These are phyloP conservation scores for Aspergillus ochraceus DNA, from an alignment of 2,329 filamentous ascomycete species.

Conservation along the genomic window DNA sequence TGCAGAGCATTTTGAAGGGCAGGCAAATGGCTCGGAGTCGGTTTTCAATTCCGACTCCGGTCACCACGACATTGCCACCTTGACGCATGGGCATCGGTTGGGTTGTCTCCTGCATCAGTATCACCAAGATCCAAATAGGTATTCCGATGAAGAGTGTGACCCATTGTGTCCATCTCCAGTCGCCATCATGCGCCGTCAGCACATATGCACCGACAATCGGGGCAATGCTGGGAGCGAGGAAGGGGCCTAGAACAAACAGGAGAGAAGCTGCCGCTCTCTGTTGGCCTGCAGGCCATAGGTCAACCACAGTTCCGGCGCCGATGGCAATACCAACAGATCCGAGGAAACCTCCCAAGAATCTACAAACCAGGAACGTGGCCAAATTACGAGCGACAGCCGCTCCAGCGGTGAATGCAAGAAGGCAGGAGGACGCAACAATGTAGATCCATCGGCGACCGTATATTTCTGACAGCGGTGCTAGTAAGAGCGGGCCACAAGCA, in stretches of 20 bases:
- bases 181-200: constrained; percentile 2
- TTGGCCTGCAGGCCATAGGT: constrained; percentile 61
- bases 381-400: constrained; percentile 58
- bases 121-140: background rate
- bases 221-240: constrained; percentile 57
- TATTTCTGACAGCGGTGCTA: constrained; percentile 38
- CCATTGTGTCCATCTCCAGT: constrained; percentile 6
- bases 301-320: constrained; percentile 69
- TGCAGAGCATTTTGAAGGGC: constrained; percentile 7
- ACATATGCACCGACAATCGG: constrained; percentile 16
- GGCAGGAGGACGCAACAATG: constrained; percentile 34
- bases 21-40: background rate
- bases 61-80: background rate
- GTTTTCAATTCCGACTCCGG: background rate
- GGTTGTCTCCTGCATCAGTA: constrained; percentile 3
- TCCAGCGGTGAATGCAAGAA: constrained; percentile 39
- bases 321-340: constrained; percentile 65
- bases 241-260: constrained; percentile 61
- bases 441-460: constrained; percentile 37
- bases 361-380: constrained; percentile 67
- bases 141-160: background rate
- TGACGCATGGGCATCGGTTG: background rate
- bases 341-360: constrained; percentile 75
- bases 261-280: constrained; percentile 5
- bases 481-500: constrained; percentile 37